phyloP scores from a whole-genome alignment of 2,329 filamentous ascomycete species.

The Fusarium tanahbumbuense region DNA sequence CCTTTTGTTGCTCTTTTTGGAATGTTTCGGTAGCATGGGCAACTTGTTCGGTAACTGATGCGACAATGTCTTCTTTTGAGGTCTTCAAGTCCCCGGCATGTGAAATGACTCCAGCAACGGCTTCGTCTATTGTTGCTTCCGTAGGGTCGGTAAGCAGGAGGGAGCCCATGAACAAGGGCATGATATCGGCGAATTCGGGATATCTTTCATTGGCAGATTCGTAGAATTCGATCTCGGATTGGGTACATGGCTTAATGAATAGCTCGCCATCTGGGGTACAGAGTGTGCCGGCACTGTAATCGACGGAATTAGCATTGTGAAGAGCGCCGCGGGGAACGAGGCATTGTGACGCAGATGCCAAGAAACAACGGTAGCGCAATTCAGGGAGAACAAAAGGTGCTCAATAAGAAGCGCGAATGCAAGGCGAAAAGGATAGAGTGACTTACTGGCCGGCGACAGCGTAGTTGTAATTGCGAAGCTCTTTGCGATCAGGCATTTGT shows the following conservation, averaged over 20 bases:
- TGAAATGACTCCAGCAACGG: slow-evolving; percentile 58
- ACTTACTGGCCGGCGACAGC: slow-evolving; percentile 89
- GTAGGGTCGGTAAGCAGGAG: slow-evolving; percentile 73
- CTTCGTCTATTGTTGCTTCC: slow-evolving; percentile 61
- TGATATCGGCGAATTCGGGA: slow-evolving; percentile 79
- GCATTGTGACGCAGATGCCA: slow-evolving; percentile 31
- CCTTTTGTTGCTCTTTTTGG: not conserved
- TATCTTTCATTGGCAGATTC: slow-evolving; percentile 74
- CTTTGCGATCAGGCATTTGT: slow-evolving; percentile 66
- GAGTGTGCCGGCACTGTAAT: slow-evolving; percentile 84
- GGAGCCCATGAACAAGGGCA: slow-evolving; percentile 87
- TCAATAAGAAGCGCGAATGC: slow-evolving; percentile 7
- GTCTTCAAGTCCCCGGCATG: slow-evolving; percentile 50
- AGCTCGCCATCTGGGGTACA: slow-evolving; percentile 85
- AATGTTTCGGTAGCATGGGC: slow-evolving; percentile 29
- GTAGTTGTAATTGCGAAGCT: slow-evolving; percentile 76
- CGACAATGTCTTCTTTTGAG: slow-evolving; percentile 50
- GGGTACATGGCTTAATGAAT: slow-evolving; percentile 93
- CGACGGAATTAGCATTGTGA: slow-evolving; percentile 29
- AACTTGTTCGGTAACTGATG: slow-evolving; percentile 50
- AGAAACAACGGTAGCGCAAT: slow-evolving; percentile 6
- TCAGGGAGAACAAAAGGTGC: slow-evolving; percentile 3
- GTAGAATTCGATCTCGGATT: slow-evolving; percentile 90
- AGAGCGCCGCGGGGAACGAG: slow-evolving; percentile 12
- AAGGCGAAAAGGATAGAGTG: slow-evolving; percentile 18